Base-by-base conservation (phyloP, 192 early-diverging fungal species). In the Radiomyces spectabilis region DNA sequence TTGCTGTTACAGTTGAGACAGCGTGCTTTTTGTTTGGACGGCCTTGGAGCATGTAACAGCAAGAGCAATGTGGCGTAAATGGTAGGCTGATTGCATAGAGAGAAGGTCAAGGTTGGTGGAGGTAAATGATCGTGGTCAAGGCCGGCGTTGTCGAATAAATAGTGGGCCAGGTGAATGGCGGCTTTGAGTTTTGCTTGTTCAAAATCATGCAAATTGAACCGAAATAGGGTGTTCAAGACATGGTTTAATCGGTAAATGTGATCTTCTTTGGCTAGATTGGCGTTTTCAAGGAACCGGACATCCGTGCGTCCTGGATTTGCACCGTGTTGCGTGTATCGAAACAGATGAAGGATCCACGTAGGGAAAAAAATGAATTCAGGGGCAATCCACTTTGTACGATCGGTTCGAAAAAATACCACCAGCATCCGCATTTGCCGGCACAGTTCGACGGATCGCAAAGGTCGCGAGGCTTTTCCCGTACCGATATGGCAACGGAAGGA, bases 351-450 rank as follows among this genome's bases (percentile, higher is more conserved):
- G n/a, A 66, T 31, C 64, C 64, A 66, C 1, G 57, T 53, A 15
- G 64, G 64, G 25, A 66, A 66, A 32, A 66, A 54, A 19, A 66
- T 55, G 18, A 66, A 66, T 12, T 66, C 57, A 2, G 64, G 57
- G 1, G 58, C 43, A 12, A 66, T 35, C 18, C 53, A 40, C 25
- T 47, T 60, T 9, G 38, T 39, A 44, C 45, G 48, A 18, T 66
- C 46, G 33, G 47, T 34, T 8, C 52, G 33, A 29, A 60, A 66
- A n/a, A 66, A 66, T 1, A 66, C 53, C 12, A 45, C 51, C 26
- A 66, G 26, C 33, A 66, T 29, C 31, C 47, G 52, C 64, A 66
- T 66, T 16, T 66, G 64, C 27, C 35, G 33, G 19, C 53, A 41
- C 12, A 66, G 18, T 31, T 60, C 57, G 4, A 29, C 32, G 4